Percentiles rank a stretch among this genome's conserved stretches.
phyloP scores from a whole-genome alignment of 768 basidiomycete species.

The Peribolospora baueri region DNA sequence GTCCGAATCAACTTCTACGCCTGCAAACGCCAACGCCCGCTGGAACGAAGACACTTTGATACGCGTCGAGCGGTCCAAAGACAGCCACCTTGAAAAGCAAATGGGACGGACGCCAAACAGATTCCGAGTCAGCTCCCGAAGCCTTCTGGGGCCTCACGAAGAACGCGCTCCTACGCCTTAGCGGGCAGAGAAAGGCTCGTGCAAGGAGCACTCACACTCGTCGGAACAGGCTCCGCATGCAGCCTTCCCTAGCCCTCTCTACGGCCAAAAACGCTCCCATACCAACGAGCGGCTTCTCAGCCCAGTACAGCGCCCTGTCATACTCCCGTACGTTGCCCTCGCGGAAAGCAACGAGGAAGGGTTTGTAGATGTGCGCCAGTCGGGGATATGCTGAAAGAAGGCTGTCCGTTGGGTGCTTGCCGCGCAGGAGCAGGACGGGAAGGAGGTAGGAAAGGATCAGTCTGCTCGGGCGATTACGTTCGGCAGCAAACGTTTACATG shows the following conservation, averaged over 20 bases:
- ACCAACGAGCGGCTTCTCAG: constrained; percentile 51
- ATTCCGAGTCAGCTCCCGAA: no score
- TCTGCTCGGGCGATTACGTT: constrained; percentile 24
- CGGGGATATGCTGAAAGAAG: constrained; percentile 50
- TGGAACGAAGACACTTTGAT: not conserved
- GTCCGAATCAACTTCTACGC: constrained; percentile 32
- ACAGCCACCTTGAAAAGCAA: not conserved
- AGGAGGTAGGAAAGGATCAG: constrained; percentile 77
- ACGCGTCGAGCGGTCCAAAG: not conserved
- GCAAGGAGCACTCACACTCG: constrained; percentile 20
- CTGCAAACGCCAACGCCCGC: not conserved
- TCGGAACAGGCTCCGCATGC: constrained; percentile 51
- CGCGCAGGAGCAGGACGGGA: constrained; percentile 64
- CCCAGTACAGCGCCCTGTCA: constrained; percentile 44
- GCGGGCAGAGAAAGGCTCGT: not conserved
- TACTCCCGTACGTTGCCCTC: constrained; percentile 53
- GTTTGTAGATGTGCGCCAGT: constrained; percentile 44
- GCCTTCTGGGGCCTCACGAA: not conserved
- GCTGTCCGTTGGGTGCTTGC: constrained; percentile 51
- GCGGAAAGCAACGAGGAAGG: constrained; percentile 58
- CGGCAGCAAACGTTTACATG: not conserved
- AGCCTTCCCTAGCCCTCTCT: constrained; percentile 69
- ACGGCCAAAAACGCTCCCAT: constrained; percentile 66
- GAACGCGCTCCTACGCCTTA: not conserved
- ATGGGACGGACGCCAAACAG: no score